Base-by-base conservation (phyloP, 2,329 filamentous ascomycete genomes). In the Neonectria sp. region DNA sequence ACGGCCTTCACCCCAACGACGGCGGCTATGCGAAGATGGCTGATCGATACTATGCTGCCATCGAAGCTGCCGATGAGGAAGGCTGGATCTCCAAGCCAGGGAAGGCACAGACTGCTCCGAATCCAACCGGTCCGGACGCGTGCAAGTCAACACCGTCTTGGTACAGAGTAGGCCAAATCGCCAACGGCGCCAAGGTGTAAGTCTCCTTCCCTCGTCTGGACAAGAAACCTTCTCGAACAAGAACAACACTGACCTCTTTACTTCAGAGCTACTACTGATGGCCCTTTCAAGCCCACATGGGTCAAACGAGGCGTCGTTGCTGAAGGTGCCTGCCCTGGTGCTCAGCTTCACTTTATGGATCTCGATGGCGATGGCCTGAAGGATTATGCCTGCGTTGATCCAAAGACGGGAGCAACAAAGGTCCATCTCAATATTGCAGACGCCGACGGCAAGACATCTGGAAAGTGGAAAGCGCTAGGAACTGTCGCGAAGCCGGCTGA, bases 11-110 rank as follows among this genome's bases (percentile, higher is more conserved):
- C 56, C 82, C 81, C 2, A 74, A 75, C 25, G 78, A 81, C 33
- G 69, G 29, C 0, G 82, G 82, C 13, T 82, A 82, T 60, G 67
- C 71, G 60, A 81, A 82, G 74, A 82, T 83, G 79, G 81, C 81
- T 21, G 65, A 79, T 7, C 82, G 79, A 79, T 77, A 76, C 51
- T 61, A 49, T 3, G 76, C 73, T 15, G 76, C 80, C 51, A 55
- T 70, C 53, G 72, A 78, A 51, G 78, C 75, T 5, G 52, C 75
- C 5, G 52, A 66, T 21, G 66, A 68, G 9, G 43, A 48, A 3
- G 68, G 55, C 33, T 67, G 66, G 61, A 43, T 76, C 21, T 59
- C 67, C 8, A 24, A 35, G 2, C 68, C 71, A 7, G 63, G 37
- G n/a, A 35, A 53, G 24, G 52, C n/a, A 45, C 3, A 24, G 9